Evolutionary conservation across 169 alveolate genomes (phyloP).

Genomic region (Eimeria brunetti): DNA sequence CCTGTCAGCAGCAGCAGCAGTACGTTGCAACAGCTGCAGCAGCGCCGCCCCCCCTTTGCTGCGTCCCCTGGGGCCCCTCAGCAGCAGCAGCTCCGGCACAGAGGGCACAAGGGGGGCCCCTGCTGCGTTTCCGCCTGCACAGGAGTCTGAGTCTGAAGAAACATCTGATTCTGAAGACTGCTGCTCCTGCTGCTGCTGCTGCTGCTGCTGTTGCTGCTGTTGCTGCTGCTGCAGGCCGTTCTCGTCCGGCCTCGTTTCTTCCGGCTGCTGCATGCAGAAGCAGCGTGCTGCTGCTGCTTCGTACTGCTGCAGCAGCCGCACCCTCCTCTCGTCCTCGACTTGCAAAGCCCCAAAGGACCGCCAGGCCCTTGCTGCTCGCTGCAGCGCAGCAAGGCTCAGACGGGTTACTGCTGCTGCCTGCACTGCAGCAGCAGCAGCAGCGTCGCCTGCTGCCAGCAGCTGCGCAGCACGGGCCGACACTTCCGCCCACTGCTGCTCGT

Average conservation of each 20-base stretch:
- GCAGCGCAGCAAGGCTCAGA: constrained; percentile 21
- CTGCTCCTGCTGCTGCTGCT: too few species aligned
- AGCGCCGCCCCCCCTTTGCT: too few species aligned
- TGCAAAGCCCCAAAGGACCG: neutral
- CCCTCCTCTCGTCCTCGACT: constrained; percentile 25
- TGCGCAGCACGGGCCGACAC: neutral
- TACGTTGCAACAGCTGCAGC: too few species aligned
- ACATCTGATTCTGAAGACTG: too few species aligned
- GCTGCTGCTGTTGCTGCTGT: too few species aligned
- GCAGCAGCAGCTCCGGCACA: constrained; percentile 14
- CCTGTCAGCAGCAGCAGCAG: neutral
- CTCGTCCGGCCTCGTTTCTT: neutral
- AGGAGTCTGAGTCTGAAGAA: neutral
- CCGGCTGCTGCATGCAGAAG: neutral
- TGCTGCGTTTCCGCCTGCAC: neutral
- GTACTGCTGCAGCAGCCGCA: neutral
- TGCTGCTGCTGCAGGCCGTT: neutral
- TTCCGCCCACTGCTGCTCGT: neutral
- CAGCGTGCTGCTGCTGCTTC: neutral
- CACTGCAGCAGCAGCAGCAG: neutral
- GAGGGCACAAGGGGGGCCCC: neutral
- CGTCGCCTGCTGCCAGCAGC: neutral
- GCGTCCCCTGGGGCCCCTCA: too few species aligned
- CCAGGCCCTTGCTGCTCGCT: constrained; percentile 1
- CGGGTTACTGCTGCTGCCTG: neutral